These are phyloP conservation scores for Rhynchosporium agropyri DNA, from an alignment of 2,329 filamentous ascomycete species.

Conservation along the genomic window DNA sequence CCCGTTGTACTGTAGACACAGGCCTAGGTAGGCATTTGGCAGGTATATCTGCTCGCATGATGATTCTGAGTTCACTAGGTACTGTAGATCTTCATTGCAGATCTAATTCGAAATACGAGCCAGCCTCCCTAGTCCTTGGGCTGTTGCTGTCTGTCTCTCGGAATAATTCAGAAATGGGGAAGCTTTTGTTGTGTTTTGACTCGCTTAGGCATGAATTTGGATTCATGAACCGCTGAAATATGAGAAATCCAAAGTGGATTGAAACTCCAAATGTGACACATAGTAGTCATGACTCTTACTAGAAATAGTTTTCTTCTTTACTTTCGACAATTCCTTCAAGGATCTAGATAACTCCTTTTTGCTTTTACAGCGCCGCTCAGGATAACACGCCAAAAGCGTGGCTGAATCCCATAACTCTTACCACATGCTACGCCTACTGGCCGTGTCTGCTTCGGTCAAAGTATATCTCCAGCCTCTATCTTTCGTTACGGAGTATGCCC, in stretches of 20 bases:
- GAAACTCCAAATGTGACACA: too few species aligned
- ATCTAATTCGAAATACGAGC: too few species aligned
- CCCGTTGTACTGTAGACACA: neutral
- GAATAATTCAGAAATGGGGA: too few species aligned
- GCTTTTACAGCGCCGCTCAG: conserved; percentile 39
- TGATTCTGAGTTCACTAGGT: too few species aligned
- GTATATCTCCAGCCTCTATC: conserved; percentile 22
- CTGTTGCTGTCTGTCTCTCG: too few species aligned
- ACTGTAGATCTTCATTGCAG: too few species aligned
- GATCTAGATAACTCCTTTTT: conserved; percentile 41
- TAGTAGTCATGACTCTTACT: conserved; percentile 15
- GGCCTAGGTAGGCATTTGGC: neutral
- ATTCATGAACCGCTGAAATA: too few species aligned
- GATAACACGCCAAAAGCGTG: conserved; percentile 31
- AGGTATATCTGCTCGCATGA: too few species aligned
- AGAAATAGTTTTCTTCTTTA: conserved; percentile 23
- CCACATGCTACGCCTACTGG: conserved; percentile 29
- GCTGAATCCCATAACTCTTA: conserved; percentile 26
- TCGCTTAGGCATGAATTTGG: neutral
- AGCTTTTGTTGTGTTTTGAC: too few species aligned
- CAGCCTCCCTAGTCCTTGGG: too few species aligned
- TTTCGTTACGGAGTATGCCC: conserved; percentile 28
- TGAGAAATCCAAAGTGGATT: too few species aligned
- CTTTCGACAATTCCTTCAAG: conserved; percentile 33
- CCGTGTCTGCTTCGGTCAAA: conserved; percentile 27